Percentiles rank a stretch among this genome's conserved stretches.
Evolutionary conservation across 129 eudicot genomes (phyloP).

Genomic region (Pseudognaphalium luteoalbum): DNA sequence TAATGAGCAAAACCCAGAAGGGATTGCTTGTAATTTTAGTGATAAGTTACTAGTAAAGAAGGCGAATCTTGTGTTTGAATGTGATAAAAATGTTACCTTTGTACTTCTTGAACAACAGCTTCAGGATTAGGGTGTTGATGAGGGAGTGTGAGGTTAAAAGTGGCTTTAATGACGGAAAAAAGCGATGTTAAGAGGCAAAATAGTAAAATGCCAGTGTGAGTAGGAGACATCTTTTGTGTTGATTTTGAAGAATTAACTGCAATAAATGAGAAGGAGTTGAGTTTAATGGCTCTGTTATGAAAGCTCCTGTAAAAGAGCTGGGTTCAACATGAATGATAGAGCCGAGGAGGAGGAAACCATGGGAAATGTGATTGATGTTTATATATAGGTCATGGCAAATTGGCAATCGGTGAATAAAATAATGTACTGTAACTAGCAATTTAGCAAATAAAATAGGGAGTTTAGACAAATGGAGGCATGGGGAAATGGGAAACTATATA

Average conservation of each 20-base stretch:
- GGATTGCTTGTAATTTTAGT: not conserved
- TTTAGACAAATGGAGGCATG: constrained; percentile 2
- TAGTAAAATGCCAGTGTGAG: constrained; percentile 47
- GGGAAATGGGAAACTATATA: constrained; percentile 19
- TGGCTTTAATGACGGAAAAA: constrained; percentile 41
- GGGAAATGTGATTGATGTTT: constrained; percentile 16
- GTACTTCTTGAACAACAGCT: constrained; percentile 73
- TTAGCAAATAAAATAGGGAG: constrained; percentile 2
- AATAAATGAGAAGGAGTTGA: constrained; percentile 20
- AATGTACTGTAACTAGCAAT: not conserved
- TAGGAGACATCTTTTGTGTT: constrained; percentile 40
- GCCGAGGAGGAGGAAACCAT: constrained; percentile 19
- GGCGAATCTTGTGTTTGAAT: constrained; percentile 1
- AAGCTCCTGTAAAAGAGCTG: constrained; percentile 22
- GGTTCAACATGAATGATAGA: constrained; percentile 28
- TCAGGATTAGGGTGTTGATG: constrained; percentile 96
- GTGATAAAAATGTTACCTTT: constrained; percentile 48
- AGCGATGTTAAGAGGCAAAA: constrained; percentile 48
- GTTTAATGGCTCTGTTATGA: constrained; percentile 26
- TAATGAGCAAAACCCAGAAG: constrained; percentile 28
- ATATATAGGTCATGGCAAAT: constrained; percentile 13
- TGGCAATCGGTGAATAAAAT: constrained; percentile 24
- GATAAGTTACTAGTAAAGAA: not conserved
- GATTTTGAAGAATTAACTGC: constrained; percentile 27
- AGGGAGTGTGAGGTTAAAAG: constrained; percentile 72